phyloP scores from a whole-genome alignment of 2,329 filamentous ascomycete species.

The Allantophomopsis lycopodina region DNA sequence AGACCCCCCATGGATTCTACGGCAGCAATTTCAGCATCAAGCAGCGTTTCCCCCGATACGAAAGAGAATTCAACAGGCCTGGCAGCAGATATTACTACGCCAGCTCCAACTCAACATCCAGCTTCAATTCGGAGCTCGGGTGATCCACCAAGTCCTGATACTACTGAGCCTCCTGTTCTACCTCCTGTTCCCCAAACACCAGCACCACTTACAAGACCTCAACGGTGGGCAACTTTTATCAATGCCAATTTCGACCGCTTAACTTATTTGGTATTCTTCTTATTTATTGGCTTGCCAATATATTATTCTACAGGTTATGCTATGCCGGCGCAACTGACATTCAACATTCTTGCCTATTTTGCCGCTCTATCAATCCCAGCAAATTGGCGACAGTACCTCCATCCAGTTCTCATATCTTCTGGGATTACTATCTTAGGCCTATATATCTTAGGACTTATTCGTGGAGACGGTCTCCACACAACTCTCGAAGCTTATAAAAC shows the following conservation, averaged over 20 bases:
- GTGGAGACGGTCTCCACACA: constrained; percentile 23
- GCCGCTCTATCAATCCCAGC: constrained; percentile 32
- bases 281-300: constrained; percentile 37
- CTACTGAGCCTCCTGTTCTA: neutral
- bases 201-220: constrained; percentile 28
- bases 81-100: constrained; percentile 8
- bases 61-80: neutral
- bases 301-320: constrained; percentile 39
- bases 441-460: constrained; percentile 35
- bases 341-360: constrained; percentile 39
- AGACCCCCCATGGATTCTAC: constrained; percentile 7
- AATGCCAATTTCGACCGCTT: constrained; percentile 29
- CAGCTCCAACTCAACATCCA: constrained; percentile 14
- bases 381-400: constrained; percentile 34
- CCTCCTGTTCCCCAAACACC: constrained; percentile 23
- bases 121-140: constrained; percentile 13
- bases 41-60: neutral
- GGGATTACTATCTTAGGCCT: constrained; percentile 35
- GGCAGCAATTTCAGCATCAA: constrained; percentile 1
- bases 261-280: constrained; percentile 29
- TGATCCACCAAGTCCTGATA: constrained; percentile 12
- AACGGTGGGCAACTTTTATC: constrained; percentile 33
- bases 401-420: constrained; percentile 43
- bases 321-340: constrained; percentile 26
- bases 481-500: constrained; percentile 35